These are phyloP conservation scores for Arthroderma sp. DNA, from an alignment of 2,329 filamentous ascomycete genomes.

Conservation along the genomic window DNA sequence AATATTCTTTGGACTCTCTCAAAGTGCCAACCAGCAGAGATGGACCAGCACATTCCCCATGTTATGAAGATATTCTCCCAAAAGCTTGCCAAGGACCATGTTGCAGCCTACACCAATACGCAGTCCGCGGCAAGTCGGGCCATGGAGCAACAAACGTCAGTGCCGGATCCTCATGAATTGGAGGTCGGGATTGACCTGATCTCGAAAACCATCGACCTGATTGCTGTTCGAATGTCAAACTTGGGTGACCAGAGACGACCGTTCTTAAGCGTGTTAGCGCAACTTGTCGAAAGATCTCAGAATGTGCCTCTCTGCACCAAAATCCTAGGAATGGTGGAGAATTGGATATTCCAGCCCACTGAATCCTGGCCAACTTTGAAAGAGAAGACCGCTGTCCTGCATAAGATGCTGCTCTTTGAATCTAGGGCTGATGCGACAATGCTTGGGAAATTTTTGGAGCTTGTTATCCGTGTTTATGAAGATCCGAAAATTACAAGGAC, in stretches of 20 bases:
- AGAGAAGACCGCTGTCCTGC: slow-evolving; percentile 96
- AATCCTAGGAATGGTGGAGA: slow-evolving; percentile 84
- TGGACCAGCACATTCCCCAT: slow-evolving; percentile 75
- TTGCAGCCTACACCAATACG: slow-evolving; percentile 56
- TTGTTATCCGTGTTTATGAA: slow-evolving; percentile 96
- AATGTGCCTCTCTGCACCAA: slow-evolving; percentile 80
- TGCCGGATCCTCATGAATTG: slow-evolving; percentile 57
- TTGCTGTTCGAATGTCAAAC: slow-evolving; percentile 81
- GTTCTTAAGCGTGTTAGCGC: slow-evolving; percentile 88
- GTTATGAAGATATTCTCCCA: slow-evolving; percentile 89
- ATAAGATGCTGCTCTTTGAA: slow-evolving; percentile 97
- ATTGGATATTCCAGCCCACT: slow-evolving; percentile 90
- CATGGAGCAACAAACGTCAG: slow-evolving; percentile 23
- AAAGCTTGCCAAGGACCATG: slow-evolving; percentile 87
- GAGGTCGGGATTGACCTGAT: slow-evolving; percentile 85
- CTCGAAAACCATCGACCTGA: slow-evolving; percentile 88
- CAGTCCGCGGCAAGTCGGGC: slow-evolving; percentile 28
- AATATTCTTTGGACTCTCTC: slow-evolving; percentile 90
- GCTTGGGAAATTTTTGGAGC: slow-evolving; percentile 82
- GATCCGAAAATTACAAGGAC: slow-evolving; percentile 91
- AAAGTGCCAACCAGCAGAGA: slow-evolving; percentile 68
- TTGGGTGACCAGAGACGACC: slow-evolving; percentile 82
- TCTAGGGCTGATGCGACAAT: slow-evolving; percentile 69
- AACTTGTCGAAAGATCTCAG: slow-evolving; percentile 86
- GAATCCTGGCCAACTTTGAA: slow-evolving; percentile 96